Conservation (phyloP, 768 basidiomycete species). For the Amanita pallidorosea region DNA sequence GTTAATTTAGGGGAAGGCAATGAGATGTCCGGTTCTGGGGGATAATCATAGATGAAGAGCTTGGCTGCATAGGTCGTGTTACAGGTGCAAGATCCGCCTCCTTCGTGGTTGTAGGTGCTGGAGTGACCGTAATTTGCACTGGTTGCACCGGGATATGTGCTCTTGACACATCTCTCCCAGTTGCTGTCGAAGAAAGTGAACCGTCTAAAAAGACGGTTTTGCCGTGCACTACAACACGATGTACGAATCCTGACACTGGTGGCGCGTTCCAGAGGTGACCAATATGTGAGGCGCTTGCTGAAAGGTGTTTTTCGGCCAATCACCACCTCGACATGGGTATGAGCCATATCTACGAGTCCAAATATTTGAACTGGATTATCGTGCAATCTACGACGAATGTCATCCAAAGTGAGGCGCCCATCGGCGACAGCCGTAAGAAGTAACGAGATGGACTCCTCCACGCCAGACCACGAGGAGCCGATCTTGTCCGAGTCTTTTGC, state of each 20-base stretch:
- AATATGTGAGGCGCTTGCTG: slow-evolving; percentile 35
- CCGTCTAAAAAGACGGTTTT: slow-evolving; percentile 90
- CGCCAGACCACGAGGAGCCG: slow-evolving; percentile 64
- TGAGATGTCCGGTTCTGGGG: slow-evolving; percentile 19
- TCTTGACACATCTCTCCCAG: slow-evolving; percentile 66
- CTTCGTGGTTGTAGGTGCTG: slow-evolving; percentile 5
- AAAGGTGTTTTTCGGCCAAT: slow-evolving; percentile 65
- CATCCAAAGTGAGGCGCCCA: slow-evolving; percentile 71
- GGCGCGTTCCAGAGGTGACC: slow-evolving; percentile 78
- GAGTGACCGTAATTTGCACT: background rate
- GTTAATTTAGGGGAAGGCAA: slow-evolving; percentile 33
- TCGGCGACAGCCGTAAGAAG: slow-evolving; percentile 78
- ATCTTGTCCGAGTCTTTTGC: slow-evolving; percentile 49
- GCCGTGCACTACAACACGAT: slow-evolving; percentile 85
- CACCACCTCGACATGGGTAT: slow-evolving; percentile 90
- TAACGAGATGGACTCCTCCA: slow-evolving; percentile 81
- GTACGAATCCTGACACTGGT: slow-evolving; percentile 62
- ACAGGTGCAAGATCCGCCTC: background rate
- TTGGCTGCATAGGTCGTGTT: background rate
- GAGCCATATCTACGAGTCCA: slow-evolving; percentile 73
- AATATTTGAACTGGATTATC: slow-evolving; percentile 94
- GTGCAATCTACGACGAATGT: slow-evolving; percentile 72
- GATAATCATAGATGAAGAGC: background rate
- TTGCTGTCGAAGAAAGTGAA: slow-evolving; percentile 41
- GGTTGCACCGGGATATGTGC: slow-evolving; percentile 20